Base-by-base conservation (phyloP, 495 filamentous ascomycete species). In the Lophium mytilinum region DNA sequence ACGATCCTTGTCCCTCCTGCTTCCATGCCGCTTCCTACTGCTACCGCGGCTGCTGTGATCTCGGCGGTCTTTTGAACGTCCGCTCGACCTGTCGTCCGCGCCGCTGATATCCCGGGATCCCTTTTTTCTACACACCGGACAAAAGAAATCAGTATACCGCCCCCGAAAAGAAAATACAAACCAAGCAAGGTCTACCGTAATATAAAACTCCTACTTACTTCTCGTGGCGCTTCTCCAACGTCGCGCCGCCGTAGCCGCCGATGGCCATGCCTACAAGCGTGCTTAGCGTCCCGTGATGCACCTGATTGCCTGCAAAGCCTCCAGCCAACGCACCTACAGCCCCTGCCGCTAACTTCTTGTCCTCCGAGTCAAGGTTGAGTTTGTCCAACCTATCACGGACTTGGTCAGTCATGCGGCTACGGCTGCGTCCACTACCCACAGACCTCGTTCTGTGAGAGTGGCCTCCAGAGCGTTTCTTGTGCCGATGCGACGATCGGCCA, bases 311-410 rank as follows among this genome's bases (percentile, higher is more conserved):
- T 12, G 53, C 62, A 40, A 65, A 14, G 18, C 62, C 62, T 21
- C 62, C 62, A 17, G 58, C 62, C 50, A 65, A 65, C 54, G 62
- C 62, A 58, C 62, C 62, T 58, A 45, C 62, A 45, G 54, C 62
- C 37, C 53, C 57, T 45, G 62, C 62, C 34, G 55, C 58, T 52
- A 61, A 48, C 42, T 55, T 50, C 39, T 53, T 65, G 14, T 65
- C 58, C 9, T 55, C 24, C 18, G 48, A 11, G 34, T 61, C 62
- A 4, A 54, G 39, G 18, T 43, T 39, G 36, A 65, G 50, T 34
- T 42, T 51, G 8, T 65, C 62, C 35, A 65, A 61, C 48, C 55
- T 65, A 45, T 58, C 51, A 42, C 58, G 53, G 19, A 65, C 37
- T 37, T 61, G 54, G 52, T 65, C 62, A 65, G 57, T 58, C 41